Evolutionary conservation across 441 rosid species (phyloP), one percentile per base, ranked within the genome.

Genomic region (Daphne laureola): DNA sequence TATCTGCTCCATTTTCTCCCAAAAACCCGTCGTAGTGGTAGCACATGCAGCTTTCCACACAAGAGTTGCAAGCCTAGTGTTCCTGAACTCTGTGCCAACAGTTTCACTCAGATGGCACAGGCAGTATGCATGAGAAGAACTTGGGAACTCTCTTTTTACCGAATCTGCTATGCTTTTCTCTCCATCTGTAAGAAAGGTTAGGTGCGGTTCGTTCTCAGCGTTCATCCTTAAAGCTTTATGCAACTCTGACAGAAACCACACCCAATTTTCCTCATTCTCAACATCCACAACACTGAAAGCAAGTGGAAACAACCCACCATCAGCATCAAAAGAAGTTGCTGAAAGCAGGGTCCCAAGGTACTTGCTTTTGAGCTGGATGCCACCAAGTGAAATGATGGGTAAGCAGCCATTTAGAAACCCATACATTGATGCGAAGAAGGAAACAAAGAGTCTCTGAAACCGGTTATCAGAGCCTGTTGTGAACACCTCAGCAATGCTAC

Each of bases 31-130:
- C 18, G 50, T 51, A 15, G 80, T 75, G 12, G 78, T 67, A 12
- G 81, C 73, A 64, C 62, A 67, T 16, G 83, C 89, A 40, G 85
- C 89, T 75, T 75, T 77, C 76, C 81, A 79, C 41, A 79, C 68
- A 66, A 82, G 78, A 64, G 75, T 66, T 14, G 62, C 66, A 15
- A 82, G 77, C 65, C 80, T 68, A 8, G 83, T 59, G 67, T 82
- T 79, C 58, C 70, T 82, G 73, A 79, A 77, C 60, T 75, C 81
- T 59, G 66, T 75, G 43, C 81, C 72, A 43, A 79, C 55, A 58
- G 65, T 71, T 66, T 77, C 83, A 65, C 73, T 75, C 64, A 79
- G 58, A 57, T 75, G 48, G 17, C 50, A 71, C 72, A 77, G 43
- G 55, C 86, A 77, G 57, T 71, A 54, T 12, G 75, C 82, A 48